These are phyloP conservation scores for Dendrobium catenatum DNA, from an alignment of 106 monocot species.

Conservation along the genomic window DNA sequence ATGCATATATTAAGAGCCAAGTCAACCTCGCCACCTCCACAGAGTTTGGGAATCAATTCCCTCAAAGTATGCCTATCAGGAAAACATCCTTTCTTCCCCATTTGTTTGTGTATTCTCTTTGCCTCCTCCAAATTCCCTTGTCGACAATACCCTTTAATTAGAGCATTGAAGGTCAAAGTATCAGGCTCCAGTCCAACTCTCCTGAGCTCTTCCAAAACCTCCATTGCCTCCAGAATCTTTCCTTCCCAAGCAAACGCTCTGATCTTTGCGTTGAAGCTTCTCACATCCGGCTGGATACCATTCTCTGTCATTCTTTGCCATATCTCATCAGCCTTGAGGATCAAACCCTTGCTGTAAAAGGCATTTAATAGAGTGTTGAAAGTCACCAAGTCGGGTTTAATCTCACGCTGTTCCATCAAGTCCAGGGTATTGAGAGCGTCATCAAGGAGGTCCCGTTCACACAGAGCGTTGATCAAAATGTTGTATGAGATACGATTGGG, in stretches of 20 bases:
- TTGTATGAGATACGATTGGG: constrained; percentile 31
- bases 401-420: constrained; percentile 34
- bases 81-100: constrained; percentile 5
- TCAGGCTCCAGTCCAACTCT: constrained; percentile 24
- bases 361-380: constrained; percentile 52
- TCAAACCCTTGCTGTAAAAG: constrained; percentile 22
- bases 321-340: constrained; percentile 33
- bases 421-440: constrained; percentile 27
- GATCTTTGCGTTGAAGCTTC: constrained; percentile 60
- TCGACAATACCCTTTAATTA: constrained; percentile 53
- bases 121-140: constrained; percentile 54
- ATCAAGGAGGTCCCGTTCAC: constrained; percentile 32
- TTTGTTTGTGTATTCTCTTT: constrained; percentile 39
- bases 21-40: constrained; percentile 1
- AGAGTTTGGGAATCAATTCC: constrained; percentile 4
- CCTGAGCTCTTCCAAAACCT: constrained; percentile 23
- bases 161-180: constrained; percentile 29
- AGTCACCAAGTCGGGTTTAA: constrained; percentile 29
- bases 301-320: constrained; percentile 47
- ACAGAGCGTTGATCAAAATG: constrained; percentile 23
- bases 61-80: constrained; percentile 9
- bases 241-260: constrained; percentile 29
- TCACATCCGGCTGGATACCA: constrained; percentile 32
- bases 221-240: constrained; percentile 30
- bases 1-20: constrained; percentile 3